Base-by-base conservation (phyloP, 225 moss, liverwort and hornwort species). In the Physcomitrellopsis africana region DNA sequence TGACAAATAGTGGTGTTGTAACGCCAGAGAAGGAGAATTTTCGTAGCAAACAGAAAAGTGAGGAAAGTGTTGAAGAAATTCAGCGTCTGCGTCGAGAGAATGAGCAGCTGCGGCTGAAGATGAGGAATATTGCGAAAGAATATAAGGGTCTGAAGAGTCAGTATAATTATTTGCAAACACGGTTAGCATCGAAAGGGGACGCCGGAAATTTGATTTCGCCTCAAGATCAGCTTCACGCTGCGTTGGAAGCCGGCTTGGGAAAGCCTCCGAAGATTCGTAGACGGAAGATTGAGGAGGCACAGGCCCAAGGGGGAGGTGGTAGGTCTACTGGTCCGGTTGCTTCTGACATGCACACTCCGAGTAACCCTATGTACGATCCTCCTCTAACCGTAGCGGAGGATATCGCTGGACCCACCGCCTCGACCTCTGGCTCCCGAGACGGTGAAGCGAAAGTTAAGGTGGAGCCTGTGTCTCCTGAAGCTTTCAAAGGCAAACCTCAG, bases 71-170 rank as follows among this genome's bases (percentile, higher is more conserved):
- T n/a, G 72, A 69, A 12, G 81, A 84, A 52, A 44, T 51, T 24
- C 65, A 76, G 45, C 80, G 74, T 17, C 70, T 88, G 60, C 56
- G 80, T 26, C 52, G 53, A 62, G 85, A 85, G 58, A 80, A 84
- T 49, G 72, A 83, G n/a, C 69, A 55, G 6, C 73, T 84, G 71
- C 82, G 78, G 41, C 76, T 70, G 68, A 82, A 66, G 61, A 19
- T 75, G 22, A 62, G 63, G 10, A 77, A 32, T 8, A 29, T 79
- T 14, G 5, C 67, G 76, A 87, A 58, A 74, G 82, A 84, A 0
- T 66, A 77, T 51, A 80, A 60, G 51, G 68, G 81, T 2, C 80
- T 76, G 62, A 77, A 59, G 79, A 78, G 67, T 78, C 85, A 90
- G 64, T 84, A 87, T 68, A 52, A 82, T n/a, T 52, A 32, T 77